These are phyloP conservation scores for Phascolomyces articulosus DNA, from an alignment of 371 early-diverging fungal genomes.

Conservation along the genomic window DNA sequence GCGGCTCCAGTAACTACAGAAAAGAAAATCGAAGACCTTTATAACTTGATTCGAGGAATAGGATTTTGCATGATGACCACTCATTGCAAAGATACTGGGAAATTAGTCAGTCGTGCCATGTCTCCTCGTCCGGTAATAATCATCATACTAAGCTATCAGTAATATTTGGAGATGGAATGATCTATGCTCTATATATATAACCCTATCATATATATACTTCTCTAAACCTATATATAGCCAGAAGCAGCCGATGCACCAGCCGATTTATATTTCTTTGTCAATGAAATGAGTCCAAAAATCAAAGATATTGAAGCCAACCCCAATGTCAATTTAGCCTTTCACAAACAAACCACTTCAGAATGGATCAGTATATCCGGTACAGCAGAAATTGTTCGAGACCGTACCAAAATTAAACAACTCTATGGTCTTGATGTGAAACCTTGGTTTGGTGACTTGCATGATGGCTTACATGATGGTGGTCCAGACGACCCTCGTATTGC, in stretches of 20 bases:
- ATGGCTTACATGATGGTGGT: slow-evolving; percentile 48
- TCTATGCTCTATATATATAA: no score
- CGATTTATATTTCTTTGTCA: slow-evolving; percentile 45
- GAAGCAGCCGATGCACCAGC: slow-evolving; percentile 22
- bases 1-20: slow-evolving; percentile 9
- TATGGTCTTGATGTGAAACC: slow-evolving; percentile 33
- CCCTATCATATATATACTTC: background rate
- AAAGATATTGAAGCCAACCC: slow-evolving; percentile 43
- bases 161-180: no score
- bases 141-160: background rate
- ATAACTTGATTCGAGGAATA: slow-evolving; percentile 30
- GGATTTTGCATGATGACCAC: slow-evolving; percentile 41
- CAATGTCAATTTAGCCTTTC: slow-evolving; percentile 46
- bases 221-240: slow-evolving; percentile 25
- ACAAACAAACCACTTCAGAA: slow-evolving; percentile 33
- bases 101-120: slow-evolving; percentile 33
- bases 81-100: slow-evolving; percentile 25
- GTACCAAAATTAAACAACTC: slow-evolving; percentile 34
- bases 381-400: slow-evolving; percentile 42
- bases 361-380: slow-evolving; percentile 52
- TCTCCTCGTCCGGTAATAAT: slow-evolving; percentile 23
- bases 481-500: slow-evolving; percentile 48
- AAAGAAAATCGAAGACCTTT: slow-evolving; percentile 36
- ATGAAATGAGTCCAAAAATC: slow-evolving; percentile 43
- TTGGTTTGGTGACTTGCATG: slow-evolving; percentile 48